phyloP scores from a whole-genome alignment of 306 rosid genomes.

The Gleditsia sinensis region DNA sequence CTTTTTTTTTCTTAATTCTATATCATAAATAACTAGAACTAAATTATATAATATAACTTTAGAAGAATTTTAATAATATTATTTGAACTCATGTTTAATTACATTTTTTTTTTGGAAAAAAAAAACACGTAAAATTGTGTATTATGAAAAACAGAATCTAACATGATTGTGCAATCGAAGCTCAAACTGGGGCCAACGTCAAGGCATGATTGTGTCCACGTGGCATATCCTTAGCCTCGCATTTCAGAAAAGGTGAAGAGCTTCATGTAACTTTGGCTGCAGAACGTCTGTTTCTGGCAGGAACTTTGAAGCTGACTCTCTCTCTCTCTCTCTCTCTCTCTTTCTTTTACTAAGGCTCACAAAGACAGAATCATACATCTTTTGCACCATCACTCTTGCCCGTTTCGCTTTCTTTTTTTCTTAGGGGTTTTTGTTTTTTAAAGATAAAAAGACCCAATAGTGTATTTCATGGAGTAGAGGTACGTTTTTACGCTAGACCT shows the following conservation, averaged over 20 bases:
- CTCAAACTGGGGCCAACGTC: background rate
- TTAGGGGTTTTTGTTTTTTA: background rate
- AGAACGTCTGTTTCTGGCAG: background rate
- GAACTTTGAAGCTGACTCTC: background rate
- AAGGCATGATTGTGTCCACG: conserved; percentile 53
- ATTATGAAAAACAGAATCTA: too few relatives aligned
- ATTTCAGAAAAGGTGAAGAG: background rate
- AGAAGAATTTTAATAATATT: too few relatives aligned
- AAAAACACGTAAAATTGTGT: too few relatives aligned
- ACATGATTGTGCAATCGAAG: too few relatives aligned
- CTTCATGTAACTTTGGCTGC: conserved; percentile 35
- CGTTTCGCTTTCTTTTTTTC: background rate
- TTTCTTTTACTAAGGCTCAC: background rate
- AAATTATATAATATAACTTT: too few relatives aligned
- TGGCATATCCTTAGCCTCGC: conserved; percentile 53
- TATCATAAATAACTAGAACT: too few relatives aligned
- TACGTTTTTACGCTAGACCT: conserved; percentile 26
- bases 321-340: conserved; percentile 7
- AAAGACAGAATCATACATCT: background rate
- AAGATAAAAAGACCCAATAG: background rate
- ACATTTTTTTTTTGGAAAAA: too few relatives aligned
- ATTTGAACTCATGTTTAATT: too few relatives aligned
- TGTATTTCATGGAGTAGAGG: conserved; percentile 42
- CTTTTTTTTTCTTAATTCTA: too few relatives aligned
- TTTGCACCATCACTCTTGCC: background rate